phyloP scores from a whole-genome alignment of 2,329 filamentous ascomycete species.

The Beauveria australis region DNA sequence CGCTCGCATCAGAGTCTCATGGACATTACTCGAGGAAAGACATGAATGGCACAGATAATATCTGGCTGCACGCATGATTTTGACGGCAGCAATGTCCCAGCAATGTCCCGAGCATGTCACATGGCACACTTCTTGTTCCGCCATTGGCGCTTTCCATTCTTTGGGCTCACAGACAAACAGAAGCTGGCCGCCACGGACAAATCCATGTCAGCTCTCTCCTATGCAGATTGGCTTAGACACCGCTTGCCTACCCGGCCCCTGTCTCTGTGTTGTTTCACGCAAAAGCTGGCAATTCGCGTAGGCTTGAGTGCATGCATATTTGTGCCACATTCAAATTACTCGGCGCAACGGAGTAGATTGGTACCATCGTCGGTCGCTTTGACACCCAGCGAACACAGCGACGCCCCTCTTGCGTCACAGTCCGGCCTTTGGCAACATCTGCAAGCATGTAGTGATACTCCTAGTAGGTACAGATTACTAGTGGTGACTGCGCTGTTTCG shows the following conservation, averaged over 20 bases:
- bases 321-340: not conserved
- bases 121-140: constrained; percentile 1
- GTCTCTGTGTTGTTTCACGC: not conserved
- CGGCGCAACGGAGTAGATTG: not conserved
- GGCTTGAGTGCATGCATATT: not conserved
- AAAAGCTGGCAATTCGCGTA: not conserved
- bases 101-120: not conserved
- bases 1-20: not conserved
- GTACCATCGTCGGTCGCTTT: too few relatives aligned
- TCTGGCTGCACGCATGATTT: not conserved
- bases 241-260: not conserved
- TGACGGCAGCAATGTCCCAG: not conserved
- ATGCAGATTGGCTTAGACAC: not conserved
- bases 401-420: not conserved
- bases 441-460: not conserved
- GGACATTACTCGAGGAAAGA: not conserved
- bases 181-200: not conserved
- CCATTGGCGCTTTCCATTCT: not conserved
- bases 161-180: not conserved
- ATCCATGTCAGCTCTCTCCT: not conserved
- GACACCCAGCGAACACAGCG: not conserved
- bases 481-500: too few relatives aligned
- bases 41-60: not conserved
- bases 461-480: too few relatives aligned
- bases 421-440: not conserved